These are phyloP conservation scores for Cystobasidium tubakii DNA, from an alignment of 768 basidiomycete species.

Conservation along the genomic window DNA sequence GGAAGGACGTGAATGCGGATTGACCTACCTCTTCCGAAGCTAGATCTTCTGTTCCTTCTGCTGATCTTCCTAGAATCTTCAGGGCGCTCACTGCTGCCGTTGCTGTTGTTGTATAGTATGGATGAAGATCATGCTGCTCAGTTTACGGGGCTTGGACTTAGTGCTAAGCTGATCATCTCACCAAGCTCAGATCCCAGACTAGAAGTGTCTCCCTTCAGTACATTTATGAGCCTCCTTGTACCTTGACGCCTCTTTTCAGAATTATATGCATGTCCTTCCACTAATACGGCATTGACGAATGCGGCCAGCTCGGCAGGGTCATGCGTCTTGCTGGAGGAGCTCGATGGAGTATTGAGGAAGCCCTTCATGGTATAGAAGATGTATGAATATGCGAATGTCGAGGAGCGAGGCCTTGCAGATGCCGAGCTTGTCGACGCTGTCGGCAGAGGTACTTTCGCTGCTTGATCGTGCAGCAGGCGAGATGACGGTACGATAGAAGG, in stretches of 20 bases:
- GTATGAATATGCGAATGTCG: too few species aligned
- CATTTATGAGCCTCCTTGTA: neutral
- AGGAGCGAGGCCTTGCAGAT: too few species aligned
- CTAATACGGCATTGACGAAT: neutral
- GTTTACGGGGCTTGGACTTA: neutral
- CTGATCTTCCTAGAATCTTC: slow-evolving; percentile 27
- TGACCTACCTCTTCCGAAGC: slow-evolving; percentile 28
- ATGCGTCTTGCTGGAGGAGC: neutral
- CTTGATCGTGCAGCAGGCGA: too few species aligned
- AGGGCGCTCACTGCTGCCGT: slow-evolving; percentile 15
- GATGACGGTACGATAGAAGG: too few species aligned
- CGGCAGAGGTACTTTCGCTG: too few species aligned
- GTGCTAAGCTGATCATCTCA: neutral
- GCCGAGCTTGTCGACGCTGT: too few species aligned
- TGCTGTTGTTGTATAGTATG: neutral
- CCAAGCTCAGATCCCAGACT: neutral
- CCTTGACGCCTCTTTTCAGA: neutral
- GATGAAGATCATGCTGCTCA: neutral
- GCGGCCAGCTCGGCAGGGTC: neutral
- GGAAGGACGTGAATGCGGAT: neutral
- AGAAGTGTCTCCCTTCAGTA: neutral
- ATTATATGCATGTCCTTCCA: neutral
- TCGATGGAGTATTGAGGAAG: neutral
- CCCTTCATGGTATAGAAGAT: neutral
- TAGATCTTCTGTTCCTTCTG: slow-evolving; percentile 33